phyloP scores from a whole-genome alignment of 1,139 yeast species.

The Hemisphaericaspora xylanilytica region DNA sequence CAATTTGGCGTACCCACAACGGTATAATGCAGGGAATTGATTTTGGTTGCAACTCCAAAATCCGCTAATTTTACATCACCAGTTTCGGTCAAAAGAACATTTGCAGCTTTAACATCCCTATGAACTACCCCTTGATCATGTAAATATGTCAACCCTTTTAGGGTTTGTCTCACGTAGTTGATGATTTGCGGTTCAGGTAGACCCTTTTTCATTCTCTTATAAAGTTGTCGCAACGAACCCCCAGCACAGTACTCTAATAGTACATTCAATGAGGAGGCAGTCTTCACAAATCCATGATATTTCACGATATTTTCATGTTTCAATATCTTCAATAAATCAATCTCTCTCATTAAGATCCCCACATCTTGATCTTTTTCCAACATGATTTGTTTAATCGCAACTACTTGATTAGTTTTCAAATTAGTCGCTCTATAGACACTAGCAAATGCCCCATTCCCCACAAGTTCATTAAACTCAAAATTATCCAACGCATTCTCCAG shows the following conservation, averaged over 20 bases:
- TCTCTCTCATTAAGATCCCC: constrained; percentile 71
- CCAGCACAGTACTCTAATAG: constrained; percentile 76
- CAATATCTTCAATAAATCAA: constrained; percentile 75
- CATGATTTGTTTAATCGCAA: constrained; percentile 82
- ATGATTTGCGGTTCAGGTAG: constrained; percentile 63
- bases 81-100: constrained; percentile 58
- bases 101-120: constrained; percentile 78
- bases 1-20: constrained; percentile 75
- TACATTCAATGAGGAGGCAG: constrained; percentile 63
- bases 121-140: constrained; percentile 75
- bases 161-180: constrained; percentile 63
- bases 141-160: constrained; percentile 67
- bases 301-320: constrained; percentile 86
- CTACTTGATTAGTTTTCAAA: constrained; percentile 60
- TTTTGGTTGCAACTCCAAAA: constrained; percentile 73
- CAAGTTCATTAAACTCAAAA: constrained; percentile 64
- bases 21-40: constrained; percentile 40
- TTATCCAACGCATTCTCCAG: constrained; percentile 48
- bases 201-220: constrained; percentile 52
- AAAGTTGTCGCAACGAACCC: constrained; percentile 76
- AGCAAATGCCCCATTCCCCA: constrained; percentile 95
- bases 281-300: constrained; percentile 83
- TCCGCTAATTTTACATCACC: constrained; percentile 72
- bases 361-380: constrained; percentile 49
- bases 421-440: constrained; percentile 83